phyloP scores from a whole-genome alignment of 164 flowering plant genomes.

The Nelumbo lutea region DNA sequence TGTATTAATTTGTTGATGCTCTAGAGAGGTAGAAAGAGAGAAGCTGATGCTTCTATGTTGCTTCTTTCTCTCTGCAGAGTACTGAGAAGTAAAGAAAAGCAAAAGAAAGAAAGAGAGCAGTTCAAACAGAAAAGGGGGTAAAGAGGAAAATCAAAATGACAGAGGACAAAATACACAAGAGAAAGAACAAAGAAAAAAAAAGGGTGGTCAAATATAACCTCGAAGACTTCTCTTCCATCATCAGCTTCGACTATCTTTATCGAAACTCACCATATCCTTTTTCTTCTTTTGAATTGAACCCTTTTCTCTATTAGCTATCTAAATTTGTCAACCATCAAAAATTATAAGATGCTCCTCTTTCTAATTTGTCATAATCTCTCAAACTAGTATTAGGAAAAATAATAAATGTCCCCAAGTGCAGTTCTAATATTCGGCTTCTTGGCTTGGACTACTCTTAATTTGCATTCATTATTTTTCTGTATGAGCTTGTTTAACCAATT shows the following conservation, averaged over 20 bases:
- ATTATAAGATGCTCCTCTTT: conserved; percentile 12
- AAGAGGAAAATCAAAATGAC: conserved; percentile 2
- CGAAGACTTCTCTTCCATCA: conserved; percentile 80
- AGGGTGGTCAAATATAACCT: conserved; percentile 80
- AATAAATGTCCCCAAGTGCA: neutral
- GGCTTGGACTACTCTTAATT: neutral
- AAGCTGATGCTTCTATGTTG: neutral
- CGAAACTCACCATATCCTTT: conserved; percentile 50
- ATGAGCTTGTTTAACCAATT: neutral
- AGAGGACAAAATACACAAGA: conserved; percentile 8
- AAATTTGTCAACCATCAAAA: conserved; percentile 1
- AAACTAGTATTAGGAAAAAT: neutral
- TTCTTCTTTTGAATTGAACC: conserved; percentile 21
- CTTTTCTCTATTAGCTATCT: conserved; percentile 3
- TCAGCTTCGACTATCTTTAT: conserved; percentile 76
- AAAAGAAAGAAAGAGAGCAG: conserved; percentile 12
- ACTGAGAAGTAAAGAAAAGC: neutral
- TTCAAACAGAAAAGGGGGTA: conserved; percentile 7
- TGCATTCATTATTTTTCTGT: neutral
- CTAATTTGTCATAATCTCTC: neutral
- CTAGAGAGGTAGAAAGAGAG: neutral
- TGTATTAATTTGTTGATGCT: no score
- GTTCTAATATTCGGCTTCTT: neutral
- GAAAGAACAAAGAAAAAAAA: conserved; percentile 28
- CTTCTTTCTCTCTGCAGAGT: conserved; percentile 7